phyloP scores from a whole-genome alignment of 352 stramenopile species.

The Aphanomyces astaci region DNA sequence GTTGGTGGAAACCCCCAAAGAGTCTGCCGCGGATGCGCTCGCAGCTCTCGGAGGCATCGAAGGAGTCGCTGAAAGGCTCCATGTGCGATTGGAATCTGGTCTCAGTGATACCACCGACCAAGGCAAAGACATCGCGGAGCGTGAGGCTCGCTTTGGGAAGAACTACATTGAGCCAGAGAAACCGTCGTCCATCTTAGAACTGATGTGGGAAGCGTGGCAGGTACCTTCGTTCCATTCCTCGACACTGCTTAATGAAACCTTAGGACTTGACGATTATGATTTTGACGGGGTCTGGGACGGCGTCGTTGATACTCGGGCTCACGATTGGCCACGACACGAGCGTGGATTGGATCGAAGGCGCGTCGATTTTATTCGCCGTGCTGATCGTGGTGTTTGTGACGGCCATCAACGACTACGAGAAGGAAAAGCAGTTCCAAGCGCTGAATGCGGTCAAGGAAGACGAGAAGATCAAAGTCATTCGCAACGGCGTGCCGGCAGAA shows the following conservation, averaged over 20 bases:
- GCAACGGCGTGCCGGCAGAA: slow-evolving; percentile 51
- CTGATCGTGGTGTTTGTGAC: slow-evolving; percentile 87
- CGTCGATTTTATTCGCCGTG: slow-evolving; percentile 87
- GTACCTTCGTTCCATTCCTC: background rate
- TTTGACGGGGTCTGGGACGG: slow-evolving; percentile 40
- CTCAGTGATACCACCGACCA: slow-evolving; percentile 45
- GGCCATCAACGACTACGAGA: slow-evolving; percentile 88
- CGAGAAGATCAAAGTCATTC: slow-evolving; percentile 79
- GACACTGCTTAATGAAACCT: background rate
- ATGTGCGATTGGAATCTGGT: slow-evolving; percentile 39
- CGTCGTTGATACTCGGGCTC: slow-evolving; percentile 45
- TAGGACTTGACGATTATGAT: slow-evolving; percentile 63
- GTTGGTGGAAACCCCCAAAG: slow-evolving; percentile 60
- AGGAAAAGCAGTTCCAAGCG: slow-evolving; percentile 84
- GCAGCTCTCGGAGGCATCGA: slow-evolving; percentile 45
- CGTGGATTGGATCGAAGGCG: slow-evolving; percentile 84
- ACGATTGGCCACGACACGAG: slow-evolving; percentile 51
- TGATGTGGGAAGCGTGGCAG: slow-evolving; percentile 88
- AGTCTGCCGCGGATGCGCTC: slow-evolving; percentile 48
- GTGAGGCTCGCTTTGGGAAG: slow-evolving; percentile 50
- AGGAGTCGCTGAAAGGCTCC: slow-evolving; percentile 40
- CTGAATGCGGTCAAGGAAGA: slow-evolving; percentile 80
- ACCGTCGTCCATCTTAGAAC: slow-evolving; percentile 46
- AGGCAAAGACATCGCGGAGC: slow-evolving; percentile 34
- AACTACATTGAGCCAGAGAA: slow-evolving; percentile 60